A percentile compares a stretch with the other conserved stretches of the same genome.
Evolutionary conservation across 768 basidiomycete species (phyloP).

Genomic region (Russula sp.): DNA sequence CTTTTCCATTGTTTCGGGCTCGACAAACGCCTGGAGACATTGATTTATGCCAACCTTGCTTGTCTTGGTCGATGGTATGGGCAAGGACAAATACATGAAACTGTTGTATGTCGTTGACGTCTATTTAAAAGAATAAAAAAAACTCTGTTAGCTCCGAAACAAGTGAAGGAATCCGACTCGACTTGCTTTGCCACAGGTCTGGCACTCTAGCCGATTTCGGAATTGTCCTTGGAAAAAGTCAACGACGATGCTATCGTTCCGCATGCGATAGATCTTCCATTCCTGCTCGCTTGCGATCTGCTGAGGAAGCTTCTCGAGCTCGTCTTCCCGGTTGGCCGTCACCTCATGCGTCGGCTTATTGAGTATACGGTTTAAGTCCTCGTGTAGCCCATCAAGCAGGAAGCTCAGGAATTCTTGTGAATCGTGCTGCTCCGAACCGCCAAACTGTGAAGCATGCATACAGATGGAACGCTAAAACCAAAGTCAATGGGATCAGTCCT

Average conservation of each 20-base stretch:
- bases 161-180: slow-evolving; percentile 27
- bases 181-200: slow-evolving; percentile 83
- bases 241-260: slow-evolving; percentile 92
- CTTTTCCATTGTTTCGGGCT: slow-evolving; percentile 85
- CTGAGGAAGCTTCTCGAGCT: slow-evolving; percentile 79
- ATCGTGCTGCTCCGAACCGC: slow-evolving; percentile 90
- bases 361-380: slow-evolving; percentile 89
- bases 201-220: slow-evolving; percentile 80
- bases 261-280: slow-evolving; percentile 85
- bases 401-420: slow-evolving; percentile 96
- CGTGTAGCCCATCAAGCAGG: slow-evolving; percentile 92
- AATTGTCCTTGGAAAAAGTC: slow-evolving; percentile 99
- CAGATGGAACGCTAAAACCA: slow-evolving; percentile 54
- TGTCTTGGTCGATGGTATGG: slow-evolving; percentile 68
- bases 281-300: slow-evolving; percentile 90
- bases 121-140: slow-evolving; percentile 42
- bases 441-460: slow-evolving; percentile 66
- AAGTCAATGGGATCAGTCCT: slow-evolving; percentile 28
- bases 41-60: slow-evolving; percentile 66
- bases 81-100: slow-evolving; percentile 92
- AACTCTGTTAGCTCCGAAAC: slow-evolving; percentile 24
- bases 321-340: slow-evolving; percentile 80
- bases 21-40: slow-evolving; percentile 89
- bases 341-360: slow-evolving; percentile 60
- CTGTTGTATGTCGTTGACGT: slow-evolving; percentile 97